Conservation (phyloP, 345 rosid species). For the Acer negundo region DNA sequence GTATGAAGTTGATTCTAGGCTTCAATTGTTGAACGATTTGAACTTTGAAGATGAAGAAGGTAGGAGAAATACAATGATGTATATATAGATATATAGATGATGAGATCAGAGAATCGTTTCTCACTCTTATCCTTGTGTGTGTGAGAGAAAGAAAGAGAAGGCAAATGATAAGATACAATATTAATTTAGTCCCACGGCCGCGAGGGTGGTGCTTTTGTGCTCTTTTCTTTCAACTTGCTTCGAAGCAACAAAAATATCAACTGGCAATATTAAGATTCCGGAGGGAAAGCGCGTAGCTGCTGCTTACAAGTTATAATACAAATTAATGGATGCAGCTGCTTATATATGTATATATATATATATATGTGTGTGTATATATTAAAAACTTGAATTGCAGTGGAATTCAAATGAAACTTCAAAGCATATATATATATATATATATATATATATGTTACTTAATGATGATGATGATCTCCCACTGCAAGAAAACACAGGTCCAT, state of each 20-base stretch:
- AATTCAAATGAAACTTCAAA: neutral
- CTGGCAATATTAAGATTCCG: neutral
- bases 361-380: too few relatives aligned
- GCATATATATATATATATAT: neutral
- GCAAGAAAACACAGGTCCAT: too few relatives aligned
- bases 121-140: neutral
- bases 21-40: neutral
- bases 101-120: constrained; percentile 1
- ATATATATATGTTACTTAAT: too few relatives aligned
- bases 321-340: neutral
- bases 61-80: neutral
- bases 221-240: constrained; percentile 8
- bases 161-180: constrained; percentile 9
- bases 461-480: too few relatives aligned
- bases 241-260: neutral
- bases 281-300: constrained; percentile 14
- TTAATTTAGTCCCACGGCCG: neutral
- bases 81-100: neutral
- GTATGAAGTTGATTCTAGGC: neutral
- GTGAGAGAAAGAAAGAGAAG: neutral
- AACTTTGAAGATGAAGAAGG: neutral
- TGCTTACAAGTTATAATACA: neutral
- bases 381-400: neutral
- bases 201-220: too few relatives aligned
- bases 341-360: too few relatives aligned